Evolutionary conservation across 2,329 filamentous ascomycete species (phyloP), one percentile per base, ranked within the genome.

Genomic region (Diplocarpon rosae): DNA sequence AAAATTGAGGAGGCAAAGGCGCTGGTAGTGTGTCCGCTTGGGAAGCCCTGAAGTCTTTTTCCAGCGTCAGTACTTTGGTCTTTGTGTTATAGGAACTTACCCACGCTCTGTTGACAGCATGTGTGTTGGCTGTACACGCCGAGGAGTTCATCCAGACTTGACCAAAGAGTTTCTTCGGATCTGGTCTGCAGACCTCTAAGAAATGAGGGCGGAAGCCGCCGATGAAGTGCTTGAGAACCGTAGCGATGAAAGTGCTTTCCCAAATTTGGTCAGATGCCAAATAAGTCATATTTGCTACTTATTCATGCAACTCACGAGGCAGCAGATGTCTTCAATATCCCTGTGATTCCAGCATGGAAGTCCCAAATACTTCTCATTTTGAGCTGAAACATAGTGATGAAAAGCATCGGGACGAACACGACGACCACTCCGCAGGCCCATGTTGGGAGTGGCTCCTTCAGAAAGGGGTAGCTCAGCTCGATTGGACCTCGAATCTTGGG

Each of bases 221-320:
- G 48, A 85, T 82, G 37, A 85, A 73, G 69, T 74, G 80, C 63
- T 86, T 86, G 60, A 85, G 55, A 56, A 84, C 77, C 51, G 85
- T 80, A 55, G 85, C 80, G 65, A 86, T 83, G 37, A 85, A 73
- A 15, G 80, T 75, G 4, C 78, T 78, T 27, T 41, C 6, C 29
- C 9, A 17, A 10, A 7, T 5, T 14, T 10, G n/a, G n/a, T 35
- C 33, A 35, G 11, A 35, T 4, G n/a, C 33, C 13, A 35, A 14
- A 15, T 3, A 5, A 9, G 3, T 24, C 33, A 14, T 4, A 15
- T 5, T 14, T 35, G 15, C 9, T 17, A 8, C 2, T 5, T 17
- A 5, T 15, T 10, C 15, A 3, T 17, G 5, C 9, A 14, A 35
- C 33, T 35, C 37, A 43, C 41, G 27, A 37, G 5, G 28, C 34